Evolutionary conservation across 257 asterid genomes (phyloP), one percentile per base, ranked within the genome.

Genomic region (Lycium ferocissimum): DNA sequence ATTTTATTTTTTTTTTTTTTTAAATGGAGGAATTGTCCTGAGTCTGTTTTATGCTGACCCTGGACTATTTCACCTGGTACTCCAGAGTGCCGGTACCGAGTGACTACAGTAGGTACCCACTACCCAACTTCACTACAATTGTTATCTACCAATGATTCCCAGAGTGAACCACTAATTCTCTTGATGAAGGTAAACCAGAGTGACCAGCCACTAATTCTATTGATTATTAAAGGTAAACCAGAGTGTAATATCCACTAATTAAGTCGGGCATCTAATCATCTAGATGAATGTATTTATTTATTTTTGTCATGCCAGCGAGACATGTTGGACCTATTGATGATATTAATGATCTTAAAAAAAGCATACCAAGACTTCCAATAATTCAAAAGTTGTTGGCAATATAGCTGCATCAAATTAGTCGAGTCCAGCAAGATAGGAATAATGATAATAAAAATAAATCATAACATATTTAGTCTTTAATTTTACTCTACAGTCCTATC

Each of bases 201-300:
- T 3, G 45, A 0, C 45, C 45, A 76, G 49, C 62, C 63, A 22
- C 81, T 69, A 69, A 69, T 37, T 49, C 33, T 26, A 1, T 26
- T 26, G 33, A 26, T 26, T 26, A 26, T 26, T 26, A 26, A 57
- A 35, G 20, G 22, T 67, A 67, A 67, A 67, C 20, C 43, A 75
- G 61, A 45, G 81, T 49, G 61, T n/a, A n/a, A 6, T n/a, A 76
- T 76, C 62, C 63, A 22, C 81, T 69, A 69, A 69, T 37, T 49
- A n/a, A 72, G 58, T 8, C n/a, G 58, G n/a, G 38, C 80, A 73
- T 20, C 80, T 47, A 73, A 49, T 47, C 59, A 51, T 75, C 4
- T 6, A 40, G 45, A 4, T 40, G 45, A 2, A 51, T 22, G 22
- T n/a, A 76, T 66, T 33, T 66, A 26, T 76, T 76, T 75, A 6